phyloP scores from a whole-genome alignment of 192 early-diverging fungal genomes.

The Entomortierella beljakovae region DNA sequence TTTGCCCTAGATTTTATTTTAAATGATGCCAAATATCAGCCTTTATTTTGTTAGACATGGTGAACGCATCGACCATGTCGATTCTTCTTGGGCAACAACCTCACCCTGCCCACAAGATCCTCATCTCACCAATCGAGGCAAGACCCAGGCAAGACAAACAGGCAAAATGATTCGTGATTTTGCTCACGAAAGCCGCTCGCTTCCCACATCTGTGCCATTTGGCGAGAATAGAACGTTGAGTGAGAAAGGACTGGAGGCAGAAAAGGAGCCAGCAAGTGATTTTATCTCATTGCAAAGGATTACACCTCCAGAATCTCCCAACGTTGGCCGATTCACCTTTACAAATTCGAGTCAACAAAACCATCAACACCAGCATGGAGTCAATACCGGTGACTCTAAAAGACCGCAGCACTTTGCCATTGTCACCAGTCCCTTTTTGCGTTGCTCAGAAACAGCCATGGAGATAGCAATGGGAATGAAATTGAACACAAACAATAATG shows the following conservation, averaged over 20 bases:
- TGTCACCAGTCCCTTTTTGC: constrained; percentile 47
- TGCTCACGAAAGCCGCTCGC: constrained; percentile 16
- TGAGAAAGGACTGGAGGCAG: too few relatives aligned
- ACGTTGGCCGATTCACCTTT: not conserved
- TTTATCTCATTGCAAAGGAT: constrained; percentile 25
- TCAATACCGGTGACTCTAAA: not conserved
- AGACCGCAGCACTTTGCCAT: constrained; percentile 49
- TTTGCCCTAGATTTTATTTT: too few relatives aligned
- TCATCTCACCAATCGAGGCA: constrained; percentile 46
- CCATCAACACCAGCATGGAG: not conserved
- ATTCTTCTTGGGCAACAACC: constrained; percentile 34
- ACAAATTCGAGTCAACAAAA: not conserved
- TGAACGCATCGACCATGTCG: constrained; percentile 52
- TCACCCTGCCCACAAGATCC: constrained; percentile 55
- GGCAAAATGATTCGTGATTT: constrained; percentile 43
- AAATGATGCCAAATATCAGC: constrained; percentile 34
- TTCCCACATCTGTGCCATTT: not conserved
- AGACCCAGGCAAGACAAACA: constrained; percentile 40
- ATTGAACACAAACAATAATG: not conserved
- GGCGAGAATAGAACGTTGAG: too few relatives aligned
- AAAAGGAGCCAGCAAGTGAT: too few relatives aligned
- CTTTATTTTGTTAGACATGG: constrained; percentile 56
- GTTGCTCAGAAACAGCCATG: constrained; percentile 51
- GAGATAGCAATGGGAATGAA: constrained; percentile 50
- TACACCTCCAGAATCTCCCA: constrained; percentile 38